Evolutionary conservation across 2,329 filamentous ascomycete genomes (phyloP), one percentile per base, ranked within the genome.

Genomic region (Cladosporium colombiae): DNA sequence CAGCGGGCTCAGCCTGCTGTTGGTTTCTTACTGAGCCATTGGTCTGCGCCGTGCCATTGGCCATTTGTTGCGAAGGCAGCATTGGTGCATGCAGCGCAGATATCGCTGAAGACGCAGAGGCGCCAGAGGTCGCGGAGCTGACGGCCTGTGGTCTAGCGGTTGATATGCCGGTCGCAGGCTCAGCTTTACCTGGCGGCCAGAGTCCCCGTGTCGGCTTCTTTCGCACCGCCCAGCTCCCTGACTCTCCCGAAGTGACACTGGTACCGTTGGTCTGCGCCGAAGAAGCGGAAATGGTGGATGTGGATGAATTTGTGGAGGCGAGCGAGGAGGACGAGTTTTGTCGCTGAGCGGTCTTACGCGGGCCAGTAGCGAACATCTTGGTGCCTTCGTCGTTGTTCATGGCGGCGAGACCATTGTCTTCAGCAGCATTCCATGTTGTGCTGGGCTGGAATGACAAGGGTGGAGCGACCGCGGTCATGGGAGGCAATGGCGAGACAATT

Each of bases 281-380:
- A 74, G 86, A 83, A 65, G 86, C 85, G 46, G 86, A 85, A 68
- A 91, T 82, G 64, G 89, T 91, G 2, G 89, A 87, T 49, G 82
- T 86, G 59, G 88, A 87, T 16, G 91, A 91, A 37, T 83, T 80
- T 65, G 80, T 81, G 25, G 87, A 88, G 65, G 83, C 81, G 69
- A 96, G 84, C 55, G 93, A 97, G 4, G 93, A 96, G 66, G 92
- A 95, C 40, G 94, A 98, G 83, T 92, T 96, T 75, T 90, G 90
- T 77, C 94, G 89, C 78, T 94, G 91, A 68, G 92, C 85, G 76
- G 86, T 89, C 82, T 97, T 97, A 73, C 93, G 91, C 75, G 92
- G 91, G n/a, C 71, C 71, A 46, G 72, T 69, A 85, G 91, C 89
- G 68, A 75, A 74, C 86, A 96, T 93, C 78, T 90, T 89, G 81